Evolutionary conservation across 179 eudicot species (phyloP), one percentile per base, ranked within the genome.

Genomic region (Silene vulgaris): DNA sequence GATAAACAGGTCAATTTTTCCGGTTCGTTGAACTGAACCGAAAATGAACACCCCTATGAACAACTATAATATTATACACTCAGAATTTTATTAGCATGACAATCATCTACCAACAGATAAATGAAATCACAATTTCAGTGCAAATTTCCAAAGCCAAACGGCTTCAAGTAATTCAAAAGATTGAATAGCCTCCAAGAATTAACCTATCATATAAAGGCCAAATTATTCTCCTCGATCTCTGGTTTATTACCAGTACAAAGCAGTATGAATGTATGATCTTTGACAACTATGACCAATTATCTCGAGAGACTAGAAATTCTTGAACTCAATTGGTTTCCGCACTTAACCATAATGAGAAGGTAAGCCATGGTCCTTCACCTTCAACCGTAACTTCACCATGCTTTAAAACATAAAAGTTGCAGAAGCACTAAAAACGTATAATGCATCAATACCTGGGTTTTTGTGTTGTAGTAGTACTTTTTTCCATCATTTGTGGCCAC

Each of bases 401-500:
- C 69, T 14, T 29, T 71, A 30, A 40, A 64, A 29, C 50, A 19
- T 40, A 9, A 50, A 69, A 14, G 65, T 13, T 63, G 54, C 13
- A 20, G 43, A 72, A 67, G 52, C 50, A 72, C 3, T 20, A 21
- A 13, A 26, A 40, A 35, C 5, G 54, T 26, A 74, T 26, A 52
- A 73, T 17, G 57, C 17, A 14, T 13, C n/a, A 29, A 64, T 83
- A 94, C 99, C 99, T 90, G 88, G 40, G 94, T 89, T 84, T 77
- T 87, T 61, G 87, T 76, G 85, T 93, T 93, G 87, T 91, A 89
- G 80, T 91, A 96, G 84, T 96, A 96, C 80, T 75, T 89, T 77
- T 96, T 93, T 65, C 98, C 97, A 82, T 96, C 98, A 85, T 93
- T 91, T 60, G 98, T 96, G 65, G 84, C 83, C 37, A 91, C 99